These are phyloP conservation scores for Zygoascus sp. DNA, from an alignment of 1,139 yeast species.

Conservation along the genomic window DNA sequence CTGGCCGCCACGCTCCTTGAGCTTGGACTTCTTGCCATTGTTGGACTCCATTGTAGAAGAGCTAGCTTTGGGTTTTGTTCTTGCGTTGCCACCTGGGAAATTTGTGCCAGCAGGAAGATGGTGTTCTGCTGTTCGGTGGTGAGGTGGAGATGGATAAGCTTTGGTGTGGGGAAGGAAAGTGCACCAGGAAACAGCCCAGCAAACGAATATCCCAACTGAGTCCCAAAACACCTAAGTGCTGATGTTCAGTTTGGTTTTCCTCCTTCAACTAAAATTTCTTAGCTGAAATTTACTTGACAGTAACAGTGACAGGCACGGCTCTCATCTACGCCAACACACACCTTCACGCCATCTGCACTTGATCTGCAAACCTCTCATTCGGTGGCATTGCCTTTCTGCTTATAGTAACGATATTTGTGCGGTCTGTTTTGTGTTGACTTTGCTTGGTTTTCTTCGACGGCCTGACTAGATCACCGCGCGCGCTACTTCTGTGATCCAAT, in stretches of 20 bases:
- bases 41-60: not conserved
- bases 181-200: not conserved
- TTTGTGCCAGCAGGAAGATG: too few relatives aligned
- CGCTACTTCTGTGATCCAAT: not conserved
- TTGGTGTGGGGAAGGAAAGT: not conserved
- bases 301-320: too few relatives aligned
- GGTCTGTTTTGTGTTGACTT: too few relatives aligned
- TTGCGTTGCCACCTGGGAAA: too few relatives aligned
- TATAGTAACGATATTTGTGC: too few relatives aligned
- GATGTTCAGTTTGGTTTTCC: not conserved
- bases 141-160: too few relatives aligned
- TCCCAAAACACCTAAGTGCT: not conserved
- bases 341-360: not conserved
- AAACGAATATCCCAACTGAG: too few relatives aligned
- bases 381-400: too few relatives aligned
- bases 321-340: not conserved
- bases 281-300: not conserved
- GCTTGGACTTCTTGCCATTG: not conserved
- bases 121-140: too few relatives aligned
- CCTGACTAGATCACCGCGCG: too few relatives aligned
- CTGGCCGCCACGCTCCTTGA: slow-evolving; percentile 1
- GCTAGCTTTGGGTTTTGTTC: too few relatives aligned
- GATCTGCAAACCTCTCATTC: not conserved
- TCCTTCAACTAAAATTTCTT: not conserved
- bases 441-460: not conserved